Conservation (phyloP, 306 rosid genomes). For the Vicia sativa region DNA sequence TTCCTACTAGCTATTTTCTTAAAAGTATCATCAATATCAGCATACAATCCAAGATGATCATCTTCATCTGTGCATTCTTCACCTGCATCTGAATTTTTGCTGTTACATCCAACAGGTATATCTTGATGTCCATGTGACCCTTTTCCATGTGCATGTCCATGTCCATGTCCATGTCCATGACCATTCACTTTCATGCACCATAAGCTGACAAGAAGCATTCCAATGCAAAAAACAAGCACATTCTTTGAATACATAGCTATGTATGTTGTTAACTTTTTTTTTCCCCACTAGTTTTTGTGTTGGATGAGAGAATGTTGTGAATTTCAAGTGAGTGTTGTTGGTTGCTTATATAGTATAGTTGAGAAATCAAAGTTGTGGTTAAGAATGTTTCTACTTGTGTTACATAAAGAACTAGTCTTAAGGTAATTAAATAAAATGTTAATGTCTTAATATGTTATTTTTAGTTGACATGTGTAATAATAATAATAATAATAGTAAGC, state of each 20-base stretch:
- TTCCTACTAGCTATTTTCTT: not conserved
- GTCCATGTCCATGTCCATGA: too few relatives aligned
- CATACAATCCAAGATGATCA: conserved; percentile 36
- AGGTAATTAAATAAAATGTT: not conserved
- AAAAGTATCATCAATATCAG: conserved; percentile 49
- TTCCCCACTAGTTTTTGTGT: too few relatives aligned
- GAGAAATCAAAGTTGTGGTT: conserved; percentile 3
- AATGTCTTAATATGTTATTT: not conserved
- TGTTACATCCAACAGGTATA: not conserved
- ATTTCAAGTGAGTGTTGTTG: conserved; percentile 24
- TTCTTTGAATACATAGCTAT: conserved; percentile 30
- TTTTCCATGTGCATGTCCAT: not conserved
- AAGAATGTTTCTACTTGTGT: not conserved
- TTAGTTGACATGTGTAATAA: not conserved
- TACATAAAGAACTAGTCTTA: conserved; percentile 41
- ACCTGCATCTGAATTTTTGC: not conserved
- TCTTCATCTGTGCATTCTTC: conserved; percentile 46
- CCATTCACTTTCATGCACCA: conserved; percentile 24
- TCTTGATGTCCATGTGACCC: not conserved
- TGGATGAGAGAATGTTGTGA: not conserved
- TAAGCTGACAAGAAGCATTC: conserved; percentile 28
- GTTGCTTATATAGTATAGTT: conserved; percentile 3
- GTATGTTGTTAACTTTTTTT: not conserved
- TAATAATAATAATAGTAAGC: not conserved
- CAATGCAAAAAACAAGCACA: conserved; percentile 39